A percentile compares a stretch with the other conserved stretches of the same genome.
phyloP scores from a whole-genome alignment of 495 filamentous ascomycete genomes.

The Aspergillus olivimuriae region DNA sequence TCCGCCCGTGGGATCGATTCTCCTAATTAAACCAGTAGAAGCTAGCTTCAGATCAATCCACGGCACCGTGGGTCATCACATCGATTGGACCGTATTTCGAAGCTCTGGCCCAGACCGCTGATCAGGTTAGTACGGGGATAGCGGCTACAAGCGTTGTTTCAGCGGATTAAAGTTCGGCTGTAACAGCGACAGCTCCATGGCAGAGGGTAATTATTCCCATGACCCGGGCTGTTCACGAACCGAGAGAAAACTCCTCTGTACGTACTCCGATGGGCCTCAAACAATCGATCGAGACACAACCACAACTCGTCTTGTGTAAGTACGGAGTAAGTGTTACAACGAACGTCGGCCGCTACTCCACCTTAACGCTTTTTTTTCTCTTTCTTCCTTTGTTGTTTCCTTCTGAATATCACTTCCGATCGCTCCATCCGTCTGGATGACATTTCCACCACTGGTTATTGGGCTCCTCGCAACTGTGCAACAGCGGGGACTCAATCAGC shows the following conservation, averaged over 20 bases:
- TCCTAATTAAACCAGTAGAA: constrained; percentile 2
- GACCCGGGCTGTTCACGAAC: no score
- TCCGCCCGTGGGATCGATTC: constrained; percentile 15
- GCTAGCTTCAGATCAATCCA: constrained; percentile 2
- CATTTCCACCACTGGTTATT: not conserved
- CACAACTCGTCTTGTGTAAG: no score
- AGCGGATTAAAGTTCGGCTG: constrained; percentile 6
- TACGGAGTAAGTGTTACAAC: no score
- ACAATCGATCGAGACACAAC: no score
- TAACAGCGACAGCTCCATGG: not conserved
- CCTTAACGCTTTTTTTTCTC: no score
- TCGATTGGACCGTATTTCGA: not conserved
- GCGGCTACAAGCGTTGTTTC: not conserved
- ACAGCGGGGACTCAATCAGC: not conserved
- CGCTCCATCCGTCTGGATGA: no score
- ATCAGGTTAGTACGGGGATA: constrained; percentile 1
- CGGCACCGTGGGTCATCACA: not conserved
- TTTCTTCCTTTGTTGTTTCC: no score
- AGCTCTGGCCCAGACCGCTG: constrained; percentile 4
- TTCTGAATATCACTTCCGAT: not conserved
- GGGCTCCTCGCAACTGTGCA: not conserved
- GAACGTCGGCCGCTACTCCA: no score
- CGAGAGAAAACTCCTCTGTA: no score
- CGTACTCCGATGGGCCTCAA: no score
- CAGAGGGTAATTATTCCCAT: no score